Percentiles rank a stretch among this genome's conserved stretches.
Evolutionary conservation across 495 filamentous ascomycete genomes (phyloP).

Genomic region (Zalerion maritima): DNA sequence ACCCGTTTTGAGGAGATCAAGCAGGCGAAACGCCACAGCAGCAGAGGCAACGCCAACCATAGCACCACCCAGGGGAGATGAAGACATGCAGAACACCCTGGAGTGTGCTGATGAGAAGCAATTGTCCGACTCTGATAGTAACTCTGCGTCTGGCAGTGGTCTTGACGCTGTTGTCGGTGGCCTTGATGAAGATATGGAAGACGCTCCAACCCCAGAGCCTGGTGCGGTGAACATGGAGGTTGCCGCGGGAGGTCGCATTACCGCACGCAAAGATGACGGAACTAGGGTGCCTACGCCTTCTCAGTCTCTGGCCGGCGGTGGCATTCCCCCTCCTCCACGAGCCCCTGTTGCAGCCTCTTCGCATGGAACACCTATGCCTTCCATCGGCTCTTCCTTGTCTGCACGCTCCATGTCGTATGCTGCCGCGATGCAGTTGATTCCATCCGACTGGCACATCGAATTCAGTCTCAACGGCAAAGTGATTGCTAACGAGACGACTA

Average conservation of each 20-base stretch:
- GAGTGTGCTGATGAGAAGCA: conserved; percentile 94
- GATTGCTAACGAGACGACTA: conserved; percentile 82
- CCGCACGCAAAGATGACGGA: conserved; percentile 92
- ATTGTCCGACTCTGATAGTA: conserved; percentile 63
- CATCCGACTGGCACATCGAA: conserved; percentile 97
- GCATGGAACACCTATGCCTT: conserved; percentile 34
- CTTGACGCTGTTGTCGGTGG: conserved; percentile 83
- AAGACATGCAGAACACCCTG: conserved; percentile 47
- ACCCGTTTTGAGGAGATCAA: no score
- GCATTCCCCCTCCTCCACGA: conserved; percentile 33
- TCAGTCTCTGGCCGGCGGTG: conserved; percentile 35
- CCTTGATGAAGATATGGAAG: conserved; percentile 76
- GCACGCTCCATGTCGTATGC: conserved; percentile 59
- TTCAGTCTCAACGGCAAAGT: conserved; percentile 79
- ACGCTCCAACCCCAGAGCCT: conserved; percentile 54
- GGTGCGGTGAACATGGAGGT: conserved; percentile 89
- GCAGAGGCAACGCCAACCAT: no score
- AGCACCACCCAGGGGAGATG: conserved; percentile 41
- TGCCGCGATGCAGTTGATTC: conserved; percentile 58
- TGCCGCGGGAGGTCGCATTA: conserved; percentile 78
- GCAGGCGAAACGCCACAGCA: conserved; percentile 18
- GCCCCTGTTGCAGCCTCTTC: conserved; percentile 20
- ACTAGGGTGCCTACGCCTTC: conserved; percentile 79
- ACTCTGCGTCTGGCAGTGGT: conserved; percentile 50
- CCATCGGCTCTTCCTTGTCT: conserved; percentile 32